Base-by-base conservation (phyloP, 441 rosid species). In the Biscutella laevigata region DNA sequence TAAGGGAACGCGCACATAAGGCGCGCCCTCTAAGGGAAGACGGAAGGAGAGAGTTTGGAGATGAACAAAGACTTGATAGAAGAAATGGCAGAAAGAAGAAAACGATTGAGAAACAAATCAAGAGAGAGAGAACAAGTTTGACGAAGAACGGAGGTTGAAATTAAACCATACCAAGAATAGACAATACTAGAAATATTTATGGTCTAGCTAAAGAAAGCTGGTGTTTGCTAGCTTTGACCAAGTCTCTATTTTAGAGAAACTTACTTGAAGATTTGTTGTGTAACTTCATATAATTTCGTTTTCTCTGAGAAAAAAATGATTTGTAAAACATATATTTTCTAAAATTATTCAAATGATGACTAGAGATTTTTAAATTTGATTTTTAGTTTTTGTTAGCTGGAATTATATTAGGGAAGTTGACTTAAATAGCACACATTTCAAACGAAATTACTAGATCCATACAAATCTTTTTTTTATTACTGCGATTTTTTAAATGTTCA, bases 1-100 rank as follows among this genome's bases (percentile, higher is more conserved):
- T 57, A 17, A 55, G 34, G 28, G 64, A 41, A 50, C 40, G 53
- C 64, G 46, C 69, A 57, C 48, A 10, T n/a, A 21, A 65, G 47
- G 59, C 64, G 64, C 64, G 59, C 49, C 59, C 64, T 57, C 59
- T 27, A 6, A 36, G 16, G 42, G 35, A 50, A 51, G 38, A 42
- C 12, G 10, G 7, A 49, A 7, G 6, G 22, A 51, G 34, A 35
- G 35, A n/a, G n/a, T 29, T 22, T 44, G 43, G 9, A 50, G 43
- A 43, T 11, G 50, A 42, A 58, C 35, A 34, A 27, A 21, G 20
- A 34, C 1, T 5, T n/a, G 28, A 55, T 30, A 17, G 32, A 51
- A 27, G 24, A 27, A 56, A 26, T 51, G 60, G 6, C 1, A 52
- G 26, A 50, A 40, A 42, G 47, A 46, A 30, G 50, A 55, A 10